Evolutionary conservation across 83 land plant species (phyloP), one percentile per base, ranked within the genome.

Genomic region (Picea abies): DNA sequence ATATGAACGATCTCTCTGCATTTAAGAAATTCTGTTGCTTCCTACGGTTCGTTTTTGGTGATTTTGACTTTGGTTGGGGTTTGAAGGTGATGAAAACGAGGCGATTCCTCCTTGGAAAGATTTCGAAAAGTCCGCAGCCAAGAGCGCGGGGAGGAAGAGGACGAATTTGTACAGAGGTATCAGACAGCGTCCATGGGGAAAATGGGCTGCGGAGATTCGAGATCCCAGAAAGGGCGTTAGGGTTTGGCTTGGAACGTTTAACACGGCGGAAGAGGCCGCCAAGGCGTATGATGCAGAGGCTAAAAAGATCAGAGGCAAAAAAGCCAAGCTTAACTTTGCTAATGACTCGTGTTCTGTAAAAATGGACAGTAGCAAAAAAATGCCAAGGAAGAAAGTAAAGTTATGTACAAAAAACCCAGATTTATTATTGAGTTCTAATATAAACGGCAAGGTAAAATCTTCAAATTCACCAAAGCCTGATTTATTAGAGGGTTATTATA

Each of bases 221-320:
- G 77, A 73, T 19, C 77, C 77, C 16, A 73, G 58, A 73, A 73
- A 73, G 58, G 77, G 77, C 26, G 25, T 41, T 47, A 44, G 77
- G 26, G 58, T 73, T 44, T 73, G 77, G 77, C 77, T 73, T 3
- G 58, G 77, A 3, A 73, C 58, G 0, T 73, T 73, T 73, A 73
- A 19, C 77, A 73, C 25, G 4, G 77, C 56, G 5, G 77, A 44
- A 10, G 77, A 73, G 26, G 77, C 58, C 3, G 23, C 76, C n/a
- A 71, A 22, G 23, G 76, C 76, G 3, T 71, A 71, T 3, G 76
- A 71, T 20, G 11, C 76, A 20, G 23, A 20, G 23, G 76, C 49
- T 19, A 71, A 71, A 22, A 39, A 37, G 49, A 71, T 19, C 15
- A 47, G 5, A 20, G 77, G 14, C 1, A 70, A 37, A n/a, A 70